These are phyloP conservation scores for Wickerhamiella domercqiae DNA, from an alignment of 805 yeast species.

Conservation along the genomic window DNA sequence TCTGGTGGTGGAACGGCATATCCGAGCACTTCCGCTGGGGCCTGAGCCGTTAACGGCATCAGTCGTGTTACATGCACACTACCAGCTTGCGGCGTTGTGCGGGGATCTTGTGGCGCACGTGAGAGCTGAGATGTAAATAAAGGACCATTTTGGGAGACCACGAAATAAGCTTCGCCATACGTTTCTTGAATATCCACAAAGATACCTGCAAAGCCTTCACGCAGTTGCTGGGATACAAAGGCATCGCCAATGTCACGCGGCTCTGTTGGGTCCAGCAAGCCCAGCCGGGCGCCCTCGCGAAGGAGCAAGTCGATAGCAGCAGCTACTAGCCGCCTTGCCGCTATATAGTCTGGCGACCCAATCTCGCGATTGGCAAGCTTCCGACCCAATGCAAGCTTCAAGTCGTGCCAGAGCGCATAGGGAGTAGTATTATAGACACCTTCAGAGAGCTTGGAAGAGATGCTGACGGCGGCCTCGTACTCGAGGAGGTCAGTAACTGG, in stretches of 20 bases:
- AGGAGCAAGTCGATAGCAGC: conserved; percentile 21
- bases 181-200: conserved; percentile 58
- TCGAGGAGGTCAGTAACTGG: conserved; percentile 12
- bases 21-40: conserved; percentile 24
- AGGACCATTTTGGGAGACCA: conserved; percentile 53
- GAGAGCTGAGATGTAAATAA: conserved; percentile 60
- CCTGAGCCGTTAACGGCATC: conserved; percentile 35
- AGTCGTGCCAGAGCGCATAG: conserved; percentile 17
- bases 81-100: conserved; percentile 52
- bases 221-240: conserved; percentile 9
- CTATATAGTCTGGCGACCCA: conserved; percentile 19
- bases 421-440: conserved; percentile 5
- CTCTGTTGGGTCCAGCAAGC: conserved; percentile 11
- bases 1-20: conserved; percentile 31
- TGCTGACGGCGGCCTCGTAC: conserved; percentile 9
- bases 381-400: conserved; percentile 20
- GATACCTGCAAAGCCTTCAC: conserved; percentile 19
- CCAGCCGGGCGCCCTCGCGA: conserved; percentile 23
- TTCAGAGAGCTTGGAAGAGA: conserved; percentile 10
- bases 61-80: conserved; percentile 54
- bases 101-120: conserved; percentile 60
- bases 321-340: conserved; percentile 18
- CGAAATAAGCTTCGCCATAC: conserved; percentile 69
- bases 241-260: conserved; percentile 9
- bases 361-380: conserved; percentile 15